A percentile compares a stretch with the other conserved stretches of the same genome.
Conservation (phyloP, 1,284 basidiomycete genomes). For the Cutaneotrichosporon sp. region DNA sequence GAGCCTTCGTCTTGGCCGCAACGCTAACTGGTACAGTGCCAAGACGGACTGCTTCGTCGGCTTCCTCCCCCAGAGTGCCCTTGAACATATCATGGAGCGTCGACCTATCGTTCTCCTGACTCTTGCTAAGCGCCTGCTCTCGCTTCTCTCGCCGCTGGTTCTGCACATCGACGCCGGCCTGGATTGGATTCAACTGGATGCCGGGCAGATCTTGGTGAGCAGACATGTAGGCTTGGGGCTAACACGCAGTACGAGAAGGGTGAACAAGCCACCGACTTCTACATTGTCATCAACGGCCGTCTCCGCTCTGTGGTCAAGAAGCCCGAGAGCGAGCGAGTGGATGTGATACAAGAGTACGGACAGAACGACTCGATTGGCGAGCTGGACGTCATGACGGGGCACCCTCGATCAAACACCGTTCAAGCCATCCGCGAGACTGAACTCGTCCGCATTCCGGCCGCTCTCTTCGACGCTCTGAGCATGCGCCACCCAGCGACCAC, state of each 20-base stretch:
- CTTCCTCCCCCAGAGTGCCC: constrained; percentile 81
- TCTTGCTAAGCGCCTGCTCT: constrained; percentile 92
- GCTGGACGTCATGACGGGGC: constrained; percentile 95
- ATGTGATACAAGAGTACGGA: constrained; percentile 89
- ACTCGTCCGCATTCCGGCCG: constrained; percentile 95
- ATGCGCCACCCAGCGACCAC: constrained; percentile 91
- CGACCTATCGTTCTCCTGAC: constrained; percentile 93
- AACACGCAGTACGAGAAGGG: constrained; percentile 87
- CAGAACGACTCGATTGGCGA: constrained; percentile 75
- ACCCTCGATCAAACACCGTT: constrained; percentile 82
- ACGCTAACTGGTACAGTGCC: constrained; percentile 59
- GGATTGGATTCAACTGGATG: constrained; percentile 97
- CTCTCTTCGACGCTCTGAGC: constrained; percentile 95
- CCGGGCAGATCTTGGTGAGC: constrained; percentile 64
- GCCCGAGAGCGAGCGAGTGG: constrained; percentile 64
- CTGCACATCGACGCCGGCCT: constrained; percentile 95
- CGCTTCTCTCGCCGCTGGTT: constrained; percentile 92
- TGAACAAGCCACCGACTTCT: constrained; percentile 90
- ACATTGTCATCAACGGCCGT: constrained; percentile 97
- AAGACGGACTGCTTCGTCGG: constrained; percentile 98
- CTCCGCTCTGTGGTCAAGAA: constrained; percentile 72
- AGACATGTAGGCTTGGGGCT: constrained; percentile 13
- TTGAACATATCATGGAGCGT: constrained; percentile 88
- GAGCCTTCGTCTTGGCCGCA: constrained; percentile 1
- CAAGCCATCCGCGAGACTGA: constrained; percentile 99